phyloP scores from a whole-genome alignment of 495 filamentous ascomycete genomes.

The Apodospora peruviana region DNA sequence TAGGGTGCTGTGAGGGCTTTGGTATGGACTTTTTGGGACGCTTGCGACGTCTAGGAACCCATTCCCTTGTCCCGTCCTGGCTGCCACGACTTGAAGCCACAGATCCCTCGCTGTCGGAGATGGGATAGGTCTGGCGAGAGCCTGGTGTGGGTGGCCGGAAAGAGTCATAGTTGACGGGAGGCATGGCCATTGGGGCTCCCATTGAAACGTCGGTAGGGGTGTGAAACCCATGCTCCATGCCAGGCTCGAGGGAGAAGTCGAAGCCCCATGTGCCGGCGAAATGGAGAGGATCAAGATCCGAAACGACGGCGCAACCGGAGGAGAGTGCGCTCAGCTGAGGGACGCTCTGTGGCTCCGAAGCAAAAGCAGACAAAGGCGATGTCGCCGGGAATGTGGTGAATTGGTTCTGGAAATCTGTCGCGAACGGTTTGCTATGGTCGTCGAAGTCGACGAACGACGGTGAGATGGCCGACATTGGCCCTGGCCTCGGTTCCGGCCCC shows the following conservation, averaged over 20 bases:
- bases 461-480: not conserved
- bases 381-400: conserved; percentile 3
- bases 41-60: conserved; percentile 16
- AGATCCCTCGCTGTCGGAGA: conserved; percentile 16
- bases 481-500: conserved; percentile 3
- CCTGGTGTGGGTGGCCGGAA: not conserved
- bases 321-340: conserved; percentile 7
- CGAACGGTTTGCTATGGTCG: conserved; percentile 5
- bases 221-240: conserved; percentile 6
- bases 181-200: not conserved
- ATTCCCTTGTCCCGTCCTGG: conserved; percentile 15
- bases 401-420: conserved; percentile 6
- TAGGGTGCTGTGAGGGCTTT: not conserved
- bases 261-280: conserved; percentile 13
- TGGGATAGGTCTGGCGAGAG: conserved; percentile 4
- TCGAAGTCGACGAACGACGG: not conserved
- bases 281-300: conserved; percentile 8
- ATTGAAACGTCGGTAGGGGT: not conserved
- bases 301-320: not conserved
- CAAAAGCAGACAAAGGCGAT: not conserved
- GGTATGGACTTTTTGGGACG: conserved; percentile 4
- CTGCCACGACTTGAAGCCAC: conserved; percentile 1
- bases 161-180: conserved; percentile 1
- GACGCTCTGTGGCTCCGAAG: not conserved
- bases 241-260: conserved; percentile 14